A percentile compares a stretch with the other conserved stretches of the same genome.
phyloP scores from a whole-genome alignment of 1,284 basidiomycete species.

The Puccinia brachypodii region DNA sequence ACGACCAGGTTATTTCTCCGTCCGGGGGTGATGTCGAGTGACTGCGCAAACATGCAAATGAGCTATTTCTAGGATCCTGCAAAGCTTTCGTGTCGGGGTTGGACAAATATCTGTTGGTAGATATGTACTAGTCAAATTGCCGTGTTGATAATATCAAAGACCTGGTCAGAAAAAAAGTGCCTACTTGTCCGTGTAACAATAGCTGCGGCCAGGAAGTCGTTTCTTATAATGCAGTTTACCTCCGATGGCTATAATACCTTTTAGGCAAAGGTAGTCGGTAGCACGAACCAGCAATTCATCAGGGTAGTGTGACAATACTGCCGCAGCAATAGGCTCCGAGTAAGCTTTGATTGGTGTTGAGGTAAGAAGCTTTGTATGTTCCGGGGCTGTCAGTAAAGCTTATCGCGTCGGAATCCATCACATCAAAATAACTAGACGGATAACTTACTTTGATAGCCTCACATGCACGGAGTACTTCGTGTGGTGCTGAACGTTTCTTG shows the following conservation, averaged over 20 bases:
- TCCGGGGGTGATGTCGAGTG: neutral
- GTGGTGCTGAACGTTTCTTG: neutral
- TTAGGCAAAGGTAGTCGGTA: slow-evolving; percentile 28
- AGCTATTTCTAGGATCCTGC: neutral
- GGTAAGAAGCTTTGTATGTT: slow-evolving; percentile 34
- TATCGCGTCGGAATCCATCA: neutral
- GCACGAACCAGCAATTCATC: slow-evolving; percentile 25
- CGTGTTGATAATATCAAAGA: neutral
- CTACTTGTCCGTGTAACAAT: slow-evolving; percentile 46
- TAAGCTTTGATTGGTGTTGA: slow-evolving; percentile 44
- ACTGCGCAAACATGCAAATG: neutral
- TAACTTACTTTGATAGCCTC: slow-evolving; percentile 43
- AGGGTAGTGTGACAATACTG: slow-evolving; percentile 27
- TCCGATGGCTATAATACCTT: slow-evolving; percentile 23
- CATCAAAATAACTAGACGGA: neutral
- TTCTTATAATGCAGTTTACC: slow-evolving; percentile 39
- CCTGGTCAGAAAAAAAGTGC: neutral
- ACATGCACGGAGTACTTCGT: slow-evolving; percentile 21
- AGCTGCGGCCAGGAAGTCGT: slow-evolving; percentile 45
- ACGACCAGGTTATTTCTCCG: slow-evolving; percentile 21
- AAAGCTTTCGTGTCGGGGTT: slow-evolving; percentile 35
- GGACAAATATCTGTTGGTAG: slow-evolving; percentile 19
- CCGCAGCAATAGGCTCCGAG: slow-evolving; percentile 32
- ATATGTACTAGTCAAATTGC: neutral
- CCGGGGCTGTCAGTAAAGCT: neutral